Evolutionary conservation across 495 filamentous ascomycete genomes (phyloP).

Genomic region (Articulospora tetracladia): DNA sequence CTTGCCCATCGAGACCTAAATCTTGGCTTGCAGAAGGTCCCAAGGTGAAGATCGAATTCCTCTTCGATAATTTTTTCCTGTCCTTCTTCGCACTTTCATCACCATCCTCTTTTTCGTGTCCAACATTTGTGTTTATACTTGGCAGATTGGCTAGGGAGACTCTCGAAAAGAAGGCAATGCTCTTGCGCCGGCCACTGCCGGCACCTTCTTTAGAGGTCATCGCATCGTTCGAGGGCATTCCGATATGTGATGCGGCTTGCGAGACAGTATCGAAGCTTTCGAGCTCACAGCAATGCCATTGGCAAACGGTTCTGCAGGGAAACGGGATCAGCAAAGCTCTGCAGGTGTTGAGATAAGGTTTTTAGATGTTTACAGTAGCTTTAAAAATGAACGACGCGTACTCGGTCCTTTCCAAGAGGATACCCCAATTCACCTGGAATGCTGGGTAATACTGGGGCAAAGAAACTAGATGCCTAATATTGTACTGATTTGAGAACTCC

Average conservation of each 20-base stretch:
- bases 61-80: constrained; percentile 18
- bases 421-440: background rate
- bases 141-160: constrained; percentile 3
- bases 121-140: constrained; percentile 18
- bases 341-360: background rate
- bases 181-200: constrained; percentile 14
- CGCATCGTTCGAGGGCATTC: background rate
- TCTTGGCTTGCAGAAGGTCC: constrained; percentile 15
- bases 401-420: background rate
- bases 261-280: background rate
- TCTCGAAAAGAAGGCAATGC: constrained; percentile 19
- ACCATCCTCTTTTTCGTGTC: constrained; percentile 6
- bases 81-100: constrained; percentile 6
- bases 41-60: constrained; percentile 20
- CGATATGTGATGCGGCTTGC: background rate
- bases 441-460: background rate
- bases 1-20: constrained; percentile 8
- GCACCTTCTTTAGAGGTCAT: constrained; percentile 15
- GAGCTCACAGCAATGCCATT: background rate
- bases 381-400: background rate
- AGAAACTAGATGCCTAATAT: background rate
- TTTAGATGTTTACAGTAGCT: background rate
- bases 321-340: background rate
- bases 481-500: background rate
- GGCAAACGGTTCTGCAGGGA: background rate